Evolutionary conservation across 1,139 yeast species (phyloP), one percentile per base, ranked within the genome.

Genomic region (Sporopachydermia cereana): DNA sequence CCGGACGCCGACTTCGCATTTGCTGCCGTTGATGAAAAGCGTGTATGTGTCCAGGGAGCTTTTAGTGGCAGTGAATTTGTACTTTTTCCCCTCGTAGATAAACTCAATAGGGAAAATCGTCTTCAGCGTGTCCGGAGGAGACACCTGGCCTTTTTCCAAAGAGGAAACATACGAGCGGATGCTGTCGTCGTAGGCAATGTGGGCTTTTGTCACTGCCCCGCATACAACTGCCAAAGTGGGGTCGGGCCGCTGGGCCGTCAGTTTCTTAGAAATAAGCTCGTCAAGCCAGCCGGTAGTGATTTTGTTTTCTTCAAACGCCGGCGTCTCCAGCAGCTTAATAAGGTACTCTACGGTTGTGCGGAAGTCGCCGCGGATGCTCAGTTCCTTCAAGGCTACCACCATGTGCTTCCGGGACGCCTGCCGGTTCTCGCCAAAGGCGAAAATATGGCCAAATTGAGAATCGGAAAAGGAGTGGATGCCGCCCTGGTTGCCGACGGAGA

Each of bases 251-350:
- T 91, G 96, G 41, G 96, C 94, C 44, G 98, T 91, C 62, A 93
- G 77, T 59, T 83, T 88, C 66, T 85, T 85, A 50, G 93, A 72
- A 60, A 91, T 91, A 59, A 91, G 77, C 66, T 89, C 97, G 66
- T 91, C 98, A 58, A 91, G 77, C 98, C 98, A 91, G 50, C 97
- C 97, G 50, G 98, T 91, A 50, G 98, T 91, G 58, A 91, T 89
- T 44, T 94, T 89, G 64, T 91, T 93, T 51, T 83, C 89, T 68
- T 88, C 96, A 57, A 91, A 91, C 61, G 84, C 98, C 46, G 95
- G 94, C 34, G 98, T 89, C 69, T 91, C 97, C 57, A 91, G 74
- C 55, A 91, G 74, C 63, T 91, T 89, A 64, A 93, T 91, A 60
- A 93, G 75, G 62, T 93, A 93, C 66, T 91, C 98, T 51, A 91